Evolutionary conservation across 768 basidiomycete species (phyloP), one percentile per base, ranked within the genome.

Genomic region (Mycena galericulata): DNA sequence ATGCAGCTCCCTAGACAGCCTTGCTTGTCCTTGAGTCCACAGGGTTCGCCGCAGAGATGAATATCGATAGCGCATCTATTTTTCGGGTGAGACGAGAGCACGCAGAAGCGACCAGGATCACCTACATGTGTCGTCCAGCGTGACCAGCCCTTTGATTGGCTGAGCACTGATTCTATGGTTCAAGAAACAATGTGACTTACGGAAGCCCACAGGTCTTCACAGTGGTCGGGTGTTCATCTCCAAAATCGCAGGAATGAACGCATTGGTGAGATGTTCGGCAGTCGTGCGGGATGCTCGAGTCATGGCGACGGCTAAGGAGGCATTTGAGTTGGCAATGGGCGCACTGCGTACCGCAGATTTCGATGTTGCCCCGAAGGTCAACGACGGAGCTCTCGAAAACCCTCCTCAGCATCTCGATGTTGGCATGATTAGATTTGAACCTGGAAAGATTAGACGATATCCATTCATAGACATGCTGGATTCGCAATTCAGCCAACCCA

Each of bases 11-110:
- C 77, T 27, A 88, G 75, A 66, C 90, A 91, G 0, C 89, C 90
- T 41, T 77, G 76, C 60, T 80, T 86, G 32, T 82, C 84, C 4
- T 73, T 72, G 15, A 88, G 77, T 36, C 73, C 74, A 73, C 90
- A 91, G 10, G 75, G 72, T 53, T 84, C 79, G 10, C 89, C 90
- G 50, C 89, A 91, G 2, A 90, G 68, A 76, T 91, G 86, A 29
- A 77, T 72, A 30, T 81, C 83, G 1, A 85, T 80, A 32, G 82
- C 76, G 68, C 89, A 91, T 62, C 90, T 91, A 38, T 26, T 26
- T 26, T n/a, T 34, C 17, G 2, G 38, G 15, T 61, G 38, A 62
- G 34, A 38, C 30, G 11, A n/a, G 4, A 14, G 22, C 12, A 51
- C 22, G 4, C 59, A n/a, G 50, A 14, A 18, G 7, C 32, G 55